A percentile compares a stretch with the other conserved stretches of the same genome.
These are phyloP conservation scores for Dioscorea dumetorum DNA, from an alignment of 106 monocot species.

Conservation along the genomic window DNA sequence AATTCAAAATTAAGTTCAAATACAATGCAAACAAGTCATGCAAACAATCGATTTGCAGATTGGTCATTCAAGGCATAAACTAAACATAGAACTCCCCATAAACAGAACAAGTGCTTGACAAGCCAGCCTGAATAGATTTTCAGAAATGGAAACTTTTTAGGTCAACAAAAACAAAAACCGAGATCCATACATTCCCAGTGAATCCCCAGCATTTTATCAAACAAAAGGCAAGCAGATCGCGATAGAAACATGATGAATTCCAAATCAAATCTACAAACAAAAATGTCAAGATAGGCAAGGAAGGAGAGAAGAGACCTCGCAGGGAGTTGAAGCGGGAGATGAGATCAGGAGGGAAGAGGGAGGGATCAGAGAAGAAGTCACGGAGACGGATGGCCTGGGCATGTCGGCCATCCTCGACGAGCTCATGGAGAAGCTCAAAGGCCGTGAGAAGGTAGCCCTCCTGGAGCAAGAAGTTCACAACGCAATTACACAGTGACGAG, in stretches of 20 bases:
- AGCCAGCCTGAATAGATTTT: too few relatives aligned
- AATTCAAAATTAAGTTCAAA: too few relatives aligned
- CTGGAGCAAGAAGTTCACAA: constrained; percentile 88
- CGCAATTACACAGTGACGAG: constrained; percentile 95
- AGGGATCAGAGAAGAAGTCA: constrained; percentile 67
- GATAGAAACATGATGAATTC: too few relatives aligned
- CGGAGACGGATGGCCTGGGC: constrained; percentile 91
- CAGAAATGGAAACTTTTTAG: too few relatives aligned
- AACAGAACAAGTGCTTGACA: too few relatives aligned
- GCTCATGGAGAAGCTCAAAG: constrained; percentile 97
- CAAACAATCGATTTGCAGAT: not conserved
- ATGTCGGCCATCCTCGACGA: constrained; percentile 85
- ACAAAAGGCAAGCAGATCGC: too few relatives aligned
- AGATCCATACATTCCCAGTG: too few relatives aligned
- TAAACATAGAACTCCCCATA: too few relatives aligned
- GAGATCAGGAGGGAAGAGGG: constrained; percentile 72
- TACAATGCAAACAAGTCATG: too few relatives aligned
- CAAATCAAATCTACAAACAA: constrained; percentile 1
- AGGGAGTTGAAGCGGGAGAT: constrained; percentile 63
- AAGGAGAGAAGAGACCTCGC: constrained; percentile 34
- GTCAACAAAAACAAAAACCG: too few relatives aligned
- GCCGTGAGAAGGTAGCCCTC: constrained; percentile 91
- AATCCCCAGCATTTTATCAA: too few relatives aligned
- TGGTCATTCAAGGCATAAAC: too few relatives aligned
- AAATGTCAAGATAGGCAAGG: not conserved